Evolutionary conservation across 2,329 filamentous ascomycete genomes (phyloP).

Genomic region (Hypomyces rosellus): DNA sequence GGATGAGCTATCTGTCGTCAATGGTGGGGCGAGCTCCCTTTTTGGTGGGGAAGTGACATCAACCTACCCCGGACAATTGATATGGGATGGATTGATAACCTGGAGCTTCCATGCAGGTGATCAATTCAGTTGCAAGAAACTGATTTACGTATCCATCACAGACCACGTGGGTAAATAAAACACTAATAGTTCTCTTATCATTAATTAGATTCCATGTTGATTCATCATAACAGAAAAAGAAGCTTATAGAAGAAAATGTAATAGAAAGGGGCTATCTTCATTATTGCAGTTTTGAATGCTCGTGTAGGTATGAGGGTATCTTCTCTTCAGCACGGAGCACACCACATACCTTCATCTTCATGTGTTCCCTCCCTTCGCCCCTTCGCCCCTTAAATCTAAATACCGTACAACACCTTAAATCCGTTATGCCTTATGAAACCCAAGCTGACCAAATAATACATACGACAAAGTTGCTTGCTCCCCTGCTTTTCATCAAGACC

Average conservation of each 20-base stretch:
- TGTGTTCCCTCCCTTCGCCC: background rate
- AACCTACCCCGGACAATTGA: background rate
- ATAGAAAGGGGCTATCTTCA: too few species aligned
- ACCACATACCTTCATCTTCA: background rate
- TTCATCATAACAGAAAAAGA: too few species aligned
- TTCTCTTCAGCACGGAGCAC: background rate
- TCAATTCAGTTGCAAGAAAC: background rate
- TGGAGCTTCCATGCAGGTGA: background rate
- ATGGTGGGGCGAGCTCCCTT: background rate
- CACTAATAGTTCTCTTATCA: too few species aligned
- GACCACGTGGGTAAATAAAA: too few species aligned
- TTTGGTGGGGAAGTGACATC: background rate
- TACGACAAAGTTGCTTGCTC: background rate
- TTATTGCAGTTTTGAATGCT: too few species aligned
- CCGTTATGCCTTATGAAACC: constrained; percentile 1
- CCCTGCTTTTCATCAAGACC: background rate
- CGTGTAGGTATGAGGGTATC: background rate
- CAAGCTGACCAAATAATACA: constrained; percentile 5
- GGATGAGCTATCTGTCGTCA: background rate
- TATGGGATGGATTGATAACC: background rate
- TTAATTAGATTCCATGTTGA: too few species aligned
- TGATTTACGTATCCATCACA: too few species aligned
- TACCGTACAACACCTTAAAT: constrained; percentile 2
- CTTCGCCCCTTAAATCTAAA: background rate
- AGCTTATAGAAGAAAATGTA: too few species aligned